Base-by-base conservation (phyloP, 2,329 filamentous ascomycete species). In the Knoxdaviesia capensis region DNA sequence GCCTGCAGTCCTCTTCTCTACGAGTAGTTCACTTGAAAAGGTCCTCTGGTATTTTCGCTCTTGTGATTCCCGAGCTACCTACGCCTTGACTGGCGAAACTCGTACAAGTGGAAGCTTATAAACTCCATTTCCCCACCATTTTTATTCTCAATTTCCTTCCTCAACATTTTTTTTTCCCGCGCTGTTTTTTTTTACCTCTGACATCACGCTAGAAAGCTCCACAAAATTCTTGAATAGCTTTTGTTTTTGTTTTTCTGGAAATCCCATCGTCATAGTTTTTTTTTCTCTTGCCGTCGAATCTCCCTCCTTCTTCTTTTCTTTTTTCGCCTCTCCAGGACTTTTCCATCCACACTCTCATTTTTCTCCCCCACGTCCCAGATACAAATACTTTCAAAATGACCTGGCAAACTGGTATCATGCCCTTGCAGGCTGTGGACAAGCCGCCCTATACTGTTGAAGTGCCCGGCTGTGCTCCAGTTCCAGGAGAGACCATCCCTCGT, bases 401-500 rank as follows among this genome's bases (percentile, higher is more conserved):
- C 50, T 64, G 59, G 56, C 61, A 51, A 43, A 52, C 52, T 51
- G 64, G 64, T 48, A 56, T 64, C 31, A 60, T 66, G 54, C 71
- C 71, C 47, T 55, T 74, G 47, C 60, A 66, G 52, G 71, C 71
- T 59, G 64, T 71, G 52, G 77, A 80, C 60, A 74, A 76, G 58
- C 71, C 76, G 33, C 83, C 84, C 9, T 88, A 78, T 64, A 78
- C 79, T 44, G 64, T 86, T 53, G 81, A 90, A 52, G 74, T 70
- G 7, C 64, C 80, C 10, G 80, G 77, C 52, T 73, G 66, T 48
- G 61, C 76, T 54, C 75, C 77, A 50, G 69, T 80, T 46, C 67
- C 78, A 5, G 85, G 85, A 63, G 85, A 94, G 65, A 88, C 86
- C 40, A 77, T 85, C 49, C 85, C 86, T 35, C 79, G 83, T 51